Evolutionary conservation across 208 protist genomes (phyloP).

Genomic region (Wallacemonas sp.): DNA sequence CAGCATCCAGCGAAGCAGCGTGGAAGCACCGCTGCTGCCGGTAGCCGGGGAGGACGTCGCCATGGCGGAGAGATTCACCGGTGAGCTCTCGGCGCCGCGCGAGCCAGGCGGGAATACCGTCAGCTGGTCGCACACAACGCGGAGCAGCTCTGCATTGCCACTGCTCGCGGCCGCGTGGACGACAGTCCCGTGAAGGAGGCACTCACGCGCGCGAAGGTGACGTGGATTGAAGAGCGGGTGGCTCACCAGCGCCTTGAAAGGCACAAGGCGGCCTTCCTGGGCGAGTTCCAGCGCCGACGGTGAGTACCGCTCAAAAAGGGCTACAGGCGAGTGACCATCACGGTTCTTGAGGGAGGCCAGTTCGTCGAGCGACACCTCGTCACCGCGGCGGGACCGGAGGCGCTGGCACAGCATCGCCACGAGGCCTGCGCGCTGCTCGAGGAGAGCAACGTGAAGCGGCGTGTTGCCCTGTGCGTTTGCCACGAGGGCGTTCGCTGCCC

Average conservation of each 20-base stretch:
- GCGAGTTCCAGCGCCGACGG: conserved; percentile 63
- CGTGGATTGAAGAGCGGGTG: conserved; percentile 68
- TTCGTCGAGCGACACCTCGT: conserved; percentile 7
- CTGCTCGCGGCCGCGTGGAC: conserved; percentile 48
- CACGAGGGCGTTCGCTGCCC: conserved; percentile 26
- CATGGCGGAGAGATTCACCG: conserved; percentile 13
- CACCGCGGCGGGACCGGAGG: conserved; percentile 27
- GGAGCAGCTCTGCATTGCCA: conserved; percentile 41
- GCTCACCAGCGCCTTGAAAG: conserved; percentile 43
- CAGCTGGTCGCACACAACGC: conserved; percentile 59
- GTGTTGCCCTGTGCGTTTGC: conserved; percentile 35
- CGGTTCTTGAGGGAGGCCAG: conserved; percentile 32
- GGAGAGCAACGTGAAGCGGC: conserved; percentile 57
- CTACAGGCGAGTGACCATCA: conserved; percentile 46
- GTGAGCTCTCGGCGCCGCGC: background rate
- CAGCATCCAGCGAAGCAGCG: conserved; percentile 10
- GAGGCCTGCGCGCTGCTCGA: conserved; percentile 32
- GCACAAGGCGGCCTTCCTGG: conserved; percentile 41
- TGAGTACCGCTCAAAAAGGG: conserved; percentile 56
- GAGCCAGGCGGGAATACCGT: conserved; percentile 3
- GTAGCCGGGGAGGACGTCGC: background rate
- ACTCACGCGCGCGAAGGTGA: conserved; percentile 30
- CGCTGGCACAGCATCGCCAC: conserved; percentile 54
- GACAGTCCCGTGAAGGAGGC: conserved; percentile 30
- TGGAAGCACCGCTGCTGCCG: background rate